A percentile compares a stretch with the other conserved stretches of the same genome.
phyloP scores from a whole-genome alignment of 768 basidiomycete genomes.

The Boletus insuetus region DNA sequence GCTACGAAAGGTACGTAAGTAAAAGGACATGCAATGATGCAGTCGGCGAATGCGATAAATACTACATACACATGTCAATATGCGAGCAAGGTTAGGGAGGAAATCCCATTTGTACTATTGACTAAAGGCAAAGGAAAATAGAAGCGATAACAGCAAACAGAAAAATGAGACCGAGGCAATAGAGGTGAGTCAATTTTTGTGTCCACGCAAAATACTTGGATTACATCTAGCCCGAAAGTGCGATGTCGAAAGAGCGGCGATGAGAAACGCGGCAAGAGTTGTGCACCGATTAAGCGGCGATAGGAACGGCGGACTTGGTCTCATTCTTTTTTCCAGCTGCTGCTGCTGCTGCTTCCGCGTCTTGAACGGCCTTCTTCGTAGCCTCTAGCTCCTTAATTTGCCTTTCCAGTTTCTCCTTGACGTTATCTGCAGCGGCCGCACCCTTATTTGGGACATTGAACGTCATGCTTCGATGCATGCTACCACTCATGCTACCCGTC shows the following conservation, averaged over 20 bases:
- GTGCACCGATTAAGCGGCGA: slow-evolving; percentile 29
- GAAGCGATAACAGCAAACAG: slow-evolving; percentile 19
- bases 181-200: slow-evolving; percentile 15
- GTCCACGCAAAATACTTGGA: slow-evolving; percentile 6
- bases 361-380: slow-evolving; percentile 64
- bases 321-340: slow-evolving; percentile 63
- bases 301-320: slow-evolving; percentile 42
- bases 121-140: slow-evolving; percentile 2
- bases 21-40: slow-evolving; percentile 7
- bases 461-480: slow-evolving; percentile 66
- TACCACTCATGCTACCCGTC: slow-evolving; percentile 64
- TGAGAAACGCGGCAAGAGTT: neutral
- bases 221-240: slow-evolving; percentile 11
- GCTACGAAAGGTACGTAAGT: slow-evolving; percentile 10
- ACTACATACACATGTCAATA: slow-evolving; percentile 22
- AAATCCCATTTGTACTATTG: slow-evolving; percentile 11
- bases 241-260: neutral
- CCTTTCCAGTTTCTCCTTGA: slow-evolving; percentile 49
- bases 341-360: slow-evolving; percentile 53
- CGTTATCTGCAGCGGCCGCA: slow-evolving; percentile 26
- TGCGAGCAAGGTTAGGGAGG: slow-evolving; percentile 4
- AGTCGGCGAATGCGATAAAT: slow-evolving; percentile 12
- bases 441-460: slow-evolving; percentile 49
- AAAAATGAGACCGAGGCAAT: slow-evolving; percentile 13
- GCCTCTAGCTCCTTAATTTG: slow-evolving; percentile 67